Evolutionary conservation across 2,329 filamentous ascomycete species (phyloP), one percentile per base, ranked within the genome.

Genomic region (Pseudogymnoascus sp.): DNA sequence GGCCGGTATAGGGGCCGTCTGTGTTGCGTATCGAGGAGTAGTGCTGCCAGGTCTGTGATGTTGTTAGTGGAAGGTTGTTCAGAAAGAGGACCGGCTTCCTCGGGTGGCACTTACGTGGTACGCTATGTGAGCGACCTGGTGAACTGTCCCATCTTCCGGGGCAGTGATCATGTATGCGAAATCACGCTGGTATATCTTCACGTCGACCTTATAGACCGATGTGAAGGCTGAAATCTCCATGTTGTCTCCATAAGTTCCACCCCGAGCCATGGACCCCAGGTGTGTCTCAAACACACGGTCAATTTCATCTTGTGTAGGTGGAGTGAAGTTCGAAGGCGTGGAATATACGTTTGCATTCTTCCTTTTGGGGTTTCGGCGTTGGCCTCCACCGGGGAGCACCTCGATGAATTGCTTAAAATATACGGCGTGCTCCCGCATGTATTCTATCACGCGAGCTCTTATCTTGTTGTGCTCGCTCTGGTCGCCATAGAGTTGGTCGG

Each of bases 211-310:
- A 70, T 81, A 87, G 21, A 81, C 82, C 62, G 82, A 80, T 29
- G 83, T 81, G 72, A 89, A 89, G 5, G 87, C 87, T 33, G 80
- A 79, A 49, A 90, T 81, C 73, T 89, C 85, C 75, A 87, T 80
- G 63, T 88, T 85, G 70, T 87, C 86, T 26, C 84, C 87, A 74
- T 82, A 89, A 39, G 82, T 82, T 60, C 83, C 83, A 31, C 79
- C 78, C 68, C 81, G 80, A 31, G 82, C 80, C 79, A 89, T 88
- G 62, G 78, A 76, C 65, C 78, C 74, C 11, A 89, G 76, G 71
- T 86, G 83, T 35, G 78, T 78, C 61, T 80, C 75, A 68, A 81
- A 84, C 29, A 78, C 77, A 38, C 72, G 72, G 65, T 83, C 78
- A 65, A 81, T 76, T 66, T 86, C 81, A 64, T 79, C 78, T 61